Conservation (phyloP, 2,329 filamentous ascomycete genomes). For the Neoarthrinium moseri region DNA sequence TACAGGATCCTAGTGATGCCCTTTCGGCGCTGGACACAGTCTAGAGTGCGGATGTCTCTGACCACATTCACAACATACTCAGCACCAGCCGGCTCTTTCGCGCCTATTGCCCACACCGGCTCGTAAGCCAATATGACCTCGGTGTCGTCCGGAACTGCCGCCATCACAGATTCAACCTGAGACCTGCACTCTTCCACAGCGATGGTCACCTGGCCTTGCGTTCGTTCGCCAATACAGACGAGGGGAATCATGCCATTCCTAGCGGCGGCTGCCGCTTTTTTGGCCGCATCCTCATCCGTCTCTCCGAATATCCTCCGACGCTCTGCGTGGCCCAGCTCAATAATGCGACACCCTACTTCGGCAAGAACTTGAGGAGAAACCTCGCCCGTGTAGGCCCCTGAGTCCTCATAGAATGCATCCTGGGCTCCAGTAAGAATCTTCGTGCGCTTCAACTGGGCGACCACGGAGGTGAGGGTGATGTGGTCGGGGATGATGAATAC, state of each 20-base stretch:
- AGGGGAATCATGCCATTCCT: constrained; percentile 72
- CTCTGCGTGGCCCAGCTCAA: constrained; percentile 82
- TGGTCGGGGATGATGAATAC: constrained; percentile 79
- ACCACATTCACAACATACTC: constrained; percentile 73
- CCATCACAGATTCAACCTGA: constrained; percentile 65
- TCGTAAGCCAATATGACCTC: constrained; percentile 82
- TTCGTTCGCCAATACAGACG: constrained; percentile 77
- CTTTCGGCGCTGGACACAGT: constrained; percentile 49
- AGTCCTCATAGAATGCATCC: constrained; percentile 68
- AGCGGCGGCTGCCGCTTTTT: constrained; percentile 68
- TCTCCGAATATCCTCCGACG: constrained; percentile 70
- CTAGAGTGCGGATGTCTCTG: constrained; percentile 55
- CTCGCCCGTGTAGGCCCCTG: constrained; percentile 76
- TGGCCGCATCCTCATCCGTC: constrained; percentile 65
- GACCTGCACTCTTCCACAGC: constrained; percentile 65
- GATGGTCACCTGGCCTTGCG: constrained; percentile 44
- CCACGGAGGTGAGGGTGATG: constrained; percentile 59
- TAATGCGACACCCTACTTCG: constrained; percentile 67
- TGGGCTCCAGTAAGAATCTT: constrained; percentile 70
- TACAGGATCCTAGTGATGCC: constrained; percentile 72
- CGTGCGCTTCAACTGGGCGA: constrained; percentile 43
- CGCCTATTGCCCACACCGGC: constrained; percentile 86
- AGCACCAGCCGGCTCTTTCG: constrained; percentile 66
- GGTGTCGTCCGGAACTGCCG: constrained; percentile 56
- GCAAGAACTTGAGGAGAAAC: constrained; percentile 67